phyloP scores from a whole-genome alignment of 768 basidiomycete genomes.

The Lactarius deliciosus region DNA sequence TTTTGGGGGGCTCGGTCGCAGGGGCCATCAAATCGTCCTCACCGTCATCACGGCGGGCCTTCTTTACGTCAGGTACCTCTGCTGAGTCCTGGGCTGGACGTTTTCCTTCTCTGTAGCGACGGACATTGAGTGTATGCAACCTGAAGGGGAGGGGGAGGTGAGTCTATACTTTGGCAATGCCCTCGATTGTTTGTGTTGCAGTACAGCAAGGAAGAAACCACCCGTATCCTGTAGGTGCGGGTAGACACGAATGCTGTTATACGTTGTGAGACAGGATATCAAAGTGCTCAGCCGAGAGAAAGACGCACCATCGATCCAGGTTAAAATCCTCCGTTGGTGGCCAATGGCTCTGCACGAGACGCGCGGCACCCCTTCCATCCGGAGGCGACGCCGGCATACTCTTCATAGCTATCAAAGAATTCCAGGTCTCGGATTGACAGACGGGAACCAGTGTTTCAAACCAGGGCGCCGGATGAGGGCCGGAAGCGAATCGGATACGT shows the following conservation, averaged over 20 bases:
- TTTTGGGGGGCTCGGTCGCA: slow-evolving; percentile 9
- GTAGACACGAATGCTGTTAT: slow-evolving; percentile 78
- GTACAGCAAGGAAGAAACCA: slow-evolving; percentile 94
- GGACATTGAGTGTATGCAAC: neutral
- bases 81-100: slow-evolving; percentile 47
- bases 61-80: slow-evolving; percentile 52
- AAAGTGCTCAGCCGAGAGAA: neutral
- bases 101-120: slow-evolving; percentile 47
- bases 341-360: slow-evolving; percentile 75
- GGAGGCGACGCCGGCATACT: slow-evolving; percentile 52
- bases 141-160: neutral
- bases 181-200: slow-evolving; percentile 50
- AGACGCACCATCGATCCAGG: slow-evolving; percentile 69
- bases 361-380: slow-evolving; percentile 53
- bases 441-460: slow-evolving; percentile 74
- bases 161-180: slow-evolving; percentile 17
- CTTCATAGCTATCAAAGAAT: slow-evolving; percentile 59
- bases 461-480: slow-evolving; percentile 76
- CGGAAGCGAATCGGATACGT: slow-evolving; percentile 71
- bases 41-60: slow-evolving; percentile 43
- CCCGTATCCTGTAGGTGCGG: slow-evolving; percentile 97
- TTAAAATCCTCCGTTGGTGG: slow-evolving; percentile 61
- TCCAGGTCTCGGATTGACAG: slow-evolving; percentile 54
- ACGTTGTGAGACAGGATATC: neutral
- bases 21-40: slow-evolving; percentile 29